Percentiles rank a stretch among this genome's conserved stretches.
phyloP scores from a whole-genome alignment of 495 filamentous ascomycete species.

The Penicillium egyptiacum region DNA sequence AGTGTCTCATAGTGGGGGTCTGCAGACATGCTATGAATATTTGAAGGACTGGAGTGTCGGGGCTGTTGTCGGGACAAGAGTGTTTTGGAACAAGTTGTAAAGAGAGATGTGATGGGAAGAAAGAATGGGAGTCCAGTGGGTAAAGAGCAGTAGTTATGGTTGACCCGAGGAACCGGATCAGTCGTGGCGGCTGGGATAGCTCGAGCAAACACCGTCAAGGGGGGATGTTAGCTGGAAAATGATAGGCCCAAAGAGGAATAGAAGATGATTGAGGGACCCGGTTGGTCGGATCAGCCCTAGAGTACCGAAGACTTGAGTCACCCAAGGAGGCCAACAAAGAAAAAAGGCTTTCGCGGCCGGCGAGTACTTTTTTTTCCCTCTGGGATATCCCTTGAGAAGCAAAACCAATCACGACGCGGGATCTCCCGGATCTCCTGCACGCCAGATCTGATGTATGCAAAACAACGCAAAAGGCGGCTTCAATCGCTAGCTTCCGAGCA shows the following conservation, averaged over 20 bases:
- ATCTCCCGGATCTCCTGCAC: constrained; percentile 12
- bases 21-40: constrained; percentile 28
- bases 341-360: constrained; percentile 11
- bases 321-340: constrained; percentile 4
- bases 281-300: constrained; percentile 4
- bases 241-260: constrained; percentile 5
- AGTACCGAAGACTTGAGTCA: constrained; percentile 16
- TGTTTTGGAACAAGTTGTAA: not conserved
- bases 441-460: constrained; percentile 19
- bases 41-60: not conserved
- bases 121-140: not conserved
- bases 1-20: constrained; percentile 2
- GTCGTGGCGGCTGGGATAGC: constrained; percentile 12
- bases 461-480: not conserved
- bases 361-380: not conserved
- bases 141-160: constrained; percentile 8
- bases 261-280: not conserved
- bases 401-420: constrained; percentile 3
- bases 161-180: not conserved
- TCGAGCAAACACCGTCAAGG: constrained; percentile 6
- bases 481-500: constrained; percentile 4
- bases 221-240: not conserved
- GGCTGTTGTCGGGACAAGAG: not conserved
- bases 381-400: constrained; percentile 9
- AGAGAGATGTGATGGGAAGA: not conserved